Conservation (phyloP, 495 filamentous ascomycete species). For the Aspergillus kassunensis region DNA sequence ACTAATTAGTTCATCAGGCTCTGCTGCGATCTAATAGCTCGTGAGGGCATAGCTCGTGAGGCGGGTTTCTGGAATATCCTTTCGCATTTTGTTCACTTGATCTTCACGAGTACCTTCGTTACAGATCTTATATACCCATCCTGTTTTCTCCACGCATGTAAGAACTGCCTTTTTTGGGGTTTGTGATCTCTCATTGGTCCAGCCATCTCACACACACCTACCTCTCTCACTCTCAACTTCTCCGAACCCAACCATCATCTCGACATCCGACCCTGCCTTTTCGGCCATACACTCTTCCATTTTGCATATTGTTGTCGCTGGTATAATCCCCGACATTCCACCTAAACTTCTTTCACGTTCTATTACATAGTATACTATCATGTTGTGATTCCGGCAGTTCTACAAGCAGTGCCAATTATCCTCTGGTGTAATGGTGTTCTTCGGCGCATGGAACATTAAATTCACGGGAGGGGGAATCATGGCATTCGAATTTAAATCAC, state of each 20-base stretch:
- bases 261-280: not conserved
- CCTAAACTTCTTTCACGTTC: not conserved
- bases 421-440: slow-evolving; percentile 23
- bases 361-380: slow-evolving; percentile 19
- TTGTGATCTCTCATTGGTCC: slow-evolving; percentile 12
- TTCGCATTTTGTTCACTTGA: slow-evolving; percentile 18
- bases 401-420: slow-evolving; percentile 18
- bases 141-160: slow-evolving; percentile 21
- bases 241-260: slow-evolving; percentile 8
- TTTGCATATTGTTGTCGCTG: slow-evolving; percentile 22
- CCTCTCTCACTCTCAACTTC: not conserved
- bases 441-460: slow-evolving; percentile 21
- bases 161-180: slow-evolving; percentile 19
- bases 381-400: slow-evolving; percentile 25
- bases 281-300: slow-evolving; percentile 3
- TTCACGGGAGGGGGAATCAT: not conserved
- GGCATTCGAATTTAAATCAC: not conserved
- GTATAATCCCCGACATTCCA: slow-evolving; percentile 14
- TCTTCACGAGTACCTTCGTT: slow-evolving; percentile 23
- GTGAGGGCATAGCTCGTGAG: slow-evolving; percentile 39
- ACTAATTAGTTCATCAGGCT: slow-evolving; percentile 24
- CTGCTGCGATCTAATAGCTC: slow-evolving; percentile 42
- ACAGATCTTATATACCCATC: slow-evolving; percentile 26
- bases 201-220: not conserved
- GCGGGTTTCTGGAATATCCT: slow-evolving; percentile 15